These are phyloP conservation scores for Clarireedia homoeocarpa DNA, from an alignment of 2,329 filamentous ascomycete genomes.

Conservation along the genomic window DNA sequence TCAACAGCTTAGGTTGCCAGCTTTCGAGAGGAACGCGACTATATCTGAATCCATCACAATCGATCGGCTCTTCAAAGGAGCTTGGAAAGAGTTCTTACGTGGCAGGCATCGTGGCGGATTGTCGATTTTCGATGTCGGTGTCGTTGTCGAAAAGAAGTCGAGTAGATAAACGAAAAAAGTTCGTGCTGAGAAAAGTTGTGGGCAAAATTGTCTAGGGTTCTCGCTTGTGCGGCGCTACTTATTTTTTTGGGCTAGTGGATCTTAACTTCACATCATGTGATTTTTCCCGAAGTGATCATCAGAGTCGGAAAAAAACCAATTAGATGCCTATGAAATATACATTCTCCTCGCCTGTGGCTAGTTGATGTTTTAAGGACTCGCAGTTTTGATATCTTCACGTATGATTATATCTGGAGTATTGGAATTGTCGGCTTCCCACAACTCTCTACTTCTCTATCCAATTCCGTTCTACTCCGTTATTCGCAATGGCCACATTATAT, in stretches of 20 bases:
- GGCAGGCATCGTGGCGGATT: constrained; percentile 46
- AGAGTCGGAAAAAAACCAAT: no score
- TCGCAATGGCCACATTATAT: constrained; percentile 47
- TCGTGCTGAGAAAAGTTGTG: neutral
- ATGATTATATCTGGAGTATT: no score
- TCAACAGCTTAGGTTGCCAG: constrained; percentile 41
- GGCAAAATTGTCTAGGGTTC: constrained; percentile 4
- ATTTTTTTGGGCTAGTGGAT: neutral
- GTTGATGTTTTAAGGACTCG: no score
- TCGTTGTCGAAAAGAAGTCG: constrained; percentile 9
- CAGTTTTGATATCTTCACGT: no score
- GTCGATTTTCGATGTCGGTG: constrained; percentile 31
- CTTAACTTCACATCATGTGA: neutral
- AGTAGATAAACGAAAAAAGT: neutral
- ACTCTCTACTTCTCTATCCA: neutral
- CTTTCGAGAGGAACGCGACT: constrained; percentile 69
- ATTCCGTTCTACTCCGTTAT: no score
- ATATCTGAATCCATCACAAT: constrained; percentile 36
- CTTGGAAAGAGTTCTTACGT: constrained; percentile 25
- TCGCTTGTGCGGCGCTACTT: constrained; percentile 2
- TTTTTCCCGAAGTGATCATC: neutral
- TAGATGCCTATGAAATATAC: no score
- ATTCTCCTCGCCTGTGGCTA: no score
- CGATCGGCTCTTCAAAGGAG: constrained; percentile 21
- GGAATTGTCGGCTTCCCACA: neutral